These are phyloP conservation scores for Cryptococcus maquisensis DNA, from an alignment of 1,284 basidiomycete species.

Conservation along the genomic window DNA sequence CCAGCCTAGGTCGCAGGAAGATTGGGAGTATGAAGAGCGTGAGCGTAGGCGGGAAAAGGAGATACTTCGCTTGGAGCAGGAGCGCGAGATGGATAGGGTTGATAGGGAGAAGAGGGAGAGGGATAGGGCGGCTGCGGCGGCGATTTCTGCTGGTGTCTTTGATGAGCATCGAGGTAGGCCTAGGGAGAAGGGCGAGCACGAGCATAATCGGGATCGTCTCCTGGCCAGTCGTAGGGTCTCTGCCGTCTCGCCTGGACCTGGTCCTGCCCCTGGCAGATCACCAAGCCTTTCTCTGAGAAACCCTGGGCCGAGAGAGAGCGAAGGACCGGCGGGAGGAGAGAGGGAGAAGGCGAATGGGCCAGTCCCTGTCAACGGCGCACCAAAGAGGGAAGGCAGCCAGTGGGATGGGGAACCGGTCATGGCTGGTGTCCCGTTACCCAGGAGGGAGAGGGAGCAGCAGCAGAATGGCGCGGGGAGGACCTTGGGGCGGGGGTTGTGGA, in stretches of 20 bases:
- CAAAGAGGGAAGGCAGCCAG: not conserved
- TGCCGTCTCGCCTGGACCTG: conserved; percentile 17
- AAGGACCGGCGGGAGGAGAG: not conserved
- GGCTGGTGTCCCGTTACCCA: conserved; percentile 24
- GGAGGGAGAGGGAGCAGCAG: conserved; percentile 25
- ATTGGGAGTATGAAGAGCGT: conserved; percentile 45
- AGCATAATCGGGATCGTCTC: conserved; percentile 35
- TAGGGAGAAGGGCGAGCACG: conserved; percentile 26
- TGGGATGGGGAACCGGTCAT: conserved; percentile 25
- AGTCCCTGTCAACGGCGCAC: too few species aligned
- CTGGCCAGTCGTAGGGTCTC: conserved; percentile 27
- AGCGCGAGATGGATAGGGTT: conserved; percentile 33
- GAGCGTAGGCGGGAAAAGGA: conserved; percentile 36
- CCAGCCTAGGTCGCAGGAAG: conserved; percentile 18
- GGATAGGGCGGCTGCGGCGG: conserved; percentile 18
- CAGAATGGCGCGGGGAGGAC: conserved; percentile 12
- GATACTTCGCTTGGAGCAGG: conserved; percentile 40
- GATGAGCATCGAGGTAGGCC: conserved; percentile 3
- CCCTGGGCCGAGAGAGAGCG: not conserved
- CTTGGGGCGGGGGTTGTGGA: conserved; percentile 34
- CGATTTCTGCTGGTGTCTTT: not conserved
- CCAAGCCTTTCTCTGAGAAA: too few species aligned
- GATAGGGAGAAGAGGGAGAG: conserved; percentile 35
- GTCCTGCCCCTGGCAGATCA: not conserved
- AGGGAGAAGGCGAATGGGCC: not conserved